Evolutionary conservation across 2,329 filamentous ascomycete genomes (phyloP), one percentile per base, ranked within the genome.

Genomic region (Sclerotinia nivalis): DNA sequence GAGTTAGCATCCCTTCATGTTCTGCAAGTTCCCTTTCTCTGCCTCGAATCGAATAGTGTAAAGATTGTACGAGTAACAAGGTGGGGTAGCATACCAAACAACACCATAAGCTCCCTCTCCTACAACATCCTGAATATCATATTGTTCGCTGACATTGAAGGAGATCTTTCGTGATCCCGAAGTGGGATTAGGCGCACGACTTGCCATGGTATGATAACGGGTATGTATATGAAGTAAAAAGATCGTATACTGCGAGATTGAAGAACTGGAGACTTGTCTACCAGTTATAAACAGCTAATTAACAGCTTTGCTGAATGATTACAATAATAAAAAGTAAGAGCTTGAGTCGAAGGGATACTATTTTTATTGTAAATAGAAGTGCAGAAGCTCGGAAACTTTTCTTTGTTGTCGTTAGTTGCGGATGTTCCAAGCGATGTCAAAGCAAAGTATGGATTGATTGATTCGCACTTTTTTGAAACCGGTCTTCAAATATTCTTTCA

Each of bases 91-190:
- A 81, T 87, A 97, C 94, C 96, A 98, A 75, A 99, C 96, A 74
- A 99, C 95, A 81, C 96, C 96, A 79, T 99, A 99, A 74, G 96
- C 96, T 79, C 96, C 96, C 83, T 99, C 96, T 76, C 96, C 96
- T 71, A 99, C 96, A 62, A 99, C 96, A 89, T 99, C 96, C 81
- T 98, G 95, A 75, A 99, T 99, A 79, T 99, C 96, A 80, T 99
- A 99, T 82, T 99, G 96, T 82, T 99, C 96, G 79, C 94, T 97
- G 73, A 99, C 96, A 80, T 99, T 99, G 89, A 99, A 99, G 69
- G 94, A 98, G 81, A 99, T 99, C 88, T 98, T 99, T 80, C 96
- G 88, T 77, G 89, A 90, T 77, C 87, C 87, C 77, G 85, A 82
- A 70, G 85, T 72, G 34, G 76, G 76, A 73, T 79, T 79, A 43